phyloP scores from a whole-genome alignment of 2,329 filamentous ascomycete genomes.

The Canariomyces notabilis region DNA sequence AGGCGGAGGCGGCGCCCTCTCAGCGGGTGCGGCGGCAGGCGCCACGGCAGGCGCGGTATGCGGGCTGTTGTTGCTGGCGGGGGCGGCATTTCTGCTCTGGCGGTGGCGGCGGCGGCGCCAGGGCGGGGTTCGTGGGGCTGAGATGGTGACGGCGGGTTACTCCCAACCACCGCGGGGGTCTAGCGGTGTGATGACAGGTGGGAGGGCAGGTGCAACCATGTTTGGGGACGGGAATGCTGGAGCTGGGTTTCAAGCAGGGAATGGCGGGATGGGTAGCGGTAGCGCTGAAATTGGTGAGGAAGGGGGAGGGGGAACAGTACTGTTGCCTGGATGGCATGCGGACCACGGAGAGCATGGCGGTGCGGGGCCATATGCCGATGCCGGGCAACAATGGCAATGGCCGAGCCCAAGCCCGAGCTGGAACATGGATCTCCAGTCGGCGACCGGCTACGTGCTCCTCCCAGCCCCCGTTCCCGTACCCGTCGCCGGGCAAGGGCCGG shows the following conservation, averaged over 20 bases:
- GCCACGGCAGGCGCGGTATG: slow-evolving; percentile 17
- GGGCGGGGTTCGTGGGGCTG: slow-evolving; percentile 19
- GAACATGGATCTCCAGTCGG: no score
- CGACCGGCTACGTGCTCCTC: no score
- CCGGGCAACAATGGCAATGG: background rate
- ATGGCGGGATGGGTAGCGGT: background rate
- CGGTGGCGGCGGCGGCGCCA: slow-evolving; percentile 11
- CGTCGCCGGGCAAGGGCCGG: no score
- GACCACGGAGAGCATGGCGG: background rate
- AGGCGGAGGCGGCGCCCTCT: slow-evolving; percentile 5
- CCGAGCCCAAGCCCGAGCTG: no score
- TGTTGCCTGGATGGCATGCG: background rate
- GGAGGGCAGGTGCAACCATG: background rate
- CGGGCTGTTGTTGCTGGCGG: slow-evolving; percentile 4
- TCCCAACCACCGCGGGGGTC: no score
- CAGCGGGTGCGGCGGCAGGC: slow-evolving; percentile 20
- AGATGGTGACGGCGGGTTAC: slow-evolving; percentile 21
- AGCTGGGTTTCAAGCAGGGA: no score
- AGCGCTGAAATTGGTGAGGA: background rate
- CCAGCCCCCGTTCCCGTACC: no score
- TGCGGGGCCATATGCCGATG: no score
- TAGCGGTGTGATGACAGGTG: no score
- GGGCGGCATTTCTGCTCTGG: slow-evolving; percentile 15
- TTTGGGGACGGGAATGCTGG: background rate
- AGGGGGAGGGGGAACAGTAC: background rate